Percentiles rank a stretch among this genome's conserved stretches.
These are phyloP conservation scores for Magnolia changhungtana DNA, from an alignment of 164 flowering plant genomes.

Conservation along the genomic window DNA sequence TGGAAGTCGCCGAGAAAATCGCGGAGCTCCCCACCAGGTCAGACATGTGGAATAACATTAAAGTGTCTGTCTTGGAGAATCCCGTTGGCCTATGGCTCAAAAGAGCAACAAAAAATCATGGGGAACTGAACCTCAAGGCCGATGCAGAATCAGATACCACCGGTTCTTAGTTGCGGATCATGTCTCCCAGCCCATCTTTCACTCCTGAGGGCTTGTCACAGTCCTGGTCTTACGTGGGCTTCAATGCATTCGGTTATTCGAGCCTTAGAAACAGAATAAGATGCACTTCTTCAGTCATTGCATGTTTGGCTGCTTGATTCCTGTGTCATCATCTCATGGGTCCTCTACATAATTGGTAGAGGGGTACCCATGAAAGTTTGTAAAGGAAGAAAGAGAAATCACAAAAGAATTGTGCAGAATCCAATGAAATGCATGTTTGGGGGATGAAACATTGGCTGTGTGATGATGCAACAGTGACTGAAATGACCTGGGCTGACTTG, in stretches of 20 bases:
- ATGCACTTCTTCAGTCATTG: background rate
- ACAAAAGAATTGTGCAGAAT: background rate
- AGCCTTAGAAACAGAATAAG: slow-evolving; percentile 7
- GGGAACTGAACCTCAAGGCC: slow-evolving; percentile 15
- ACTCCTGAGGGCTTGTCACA: background rate
- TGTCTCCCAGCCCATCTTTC: background rate
- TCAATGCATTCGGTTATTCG: slow-evolving; percentile 9
- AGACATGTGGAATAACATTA: slow-evolving; percentile 65
- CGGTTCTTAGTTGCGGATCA: slow-evolving; percentile 6
- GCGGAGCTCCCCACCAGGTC: slow-evolving; percentile 56
- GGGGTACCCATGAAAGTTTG: slow-evolving; percentile 4
- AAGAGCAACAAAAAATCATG: slow-evolving; percentile 34
- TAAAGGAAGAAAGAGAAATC: background rate
- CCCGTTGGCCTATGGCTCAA: slow-evolving; percentile 49
- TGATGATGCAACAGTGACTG: too few relatives aligned
- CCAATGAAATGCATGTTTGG: slow-evolving; percentile 6
- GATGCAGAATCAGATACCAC: slow-evolving; percentile 6
- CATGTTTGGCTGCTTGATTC: slow-evolving; percentile 1
- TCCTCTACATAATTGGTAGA: background rate
- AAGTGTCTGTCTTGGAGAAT: slow-evolving; percentile 65
- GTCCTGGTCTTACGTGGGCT: slow-evolving; percentile 1
- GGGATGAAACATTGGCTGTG: too few relatives aligned
- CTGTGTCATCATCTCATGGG: background rate
- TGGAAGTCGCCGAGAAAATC: slow-evolving; percentile 73
- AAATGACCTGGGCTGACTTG: too few relatives aligned